phyloP scores from a whole-genome alignment of 2,329 filamentous ascomycete species.

The Cytospora piceicola region DNA sequence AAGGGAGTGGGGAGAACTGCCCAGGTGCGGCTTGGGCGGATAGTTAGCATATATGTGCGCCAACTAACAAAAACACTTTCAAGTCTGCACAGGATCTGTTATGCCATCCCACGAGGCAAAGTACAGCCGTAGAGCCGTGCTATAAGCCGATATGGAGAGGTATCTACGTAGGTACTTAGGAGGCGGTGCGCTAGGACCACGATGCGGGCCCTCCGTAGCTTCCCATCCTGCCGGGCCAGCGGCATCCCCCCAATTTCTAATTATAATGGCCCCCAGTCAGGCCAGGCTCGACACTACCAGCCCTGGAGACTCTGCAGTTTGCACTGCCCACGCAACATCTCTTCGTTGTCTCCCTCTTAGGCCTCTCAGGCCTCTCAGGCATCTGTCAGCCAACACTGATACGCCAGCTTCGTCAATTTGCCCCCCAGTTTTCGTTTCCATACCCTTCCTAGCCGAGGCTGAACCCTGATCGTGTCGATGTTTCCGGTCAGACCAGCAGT shows the following conservation, averaged over 20 bases:
- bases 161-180: neutral
- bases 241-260: slow-evolving; percentile 15
- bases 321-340: slow-evolving; percentile 3
- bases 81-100: neutral
- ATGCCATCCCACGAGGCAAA: neutral
- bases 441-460: slow-evolving; percentile 1
- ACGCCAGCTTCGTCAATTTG: neutral
- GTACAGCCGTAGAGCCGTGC: no score
- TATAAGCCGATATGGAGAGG: no score
- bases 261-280: slow-evolving; percentile 19
- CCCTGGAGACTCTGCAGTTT: neutral
- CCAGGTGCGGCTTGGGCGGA: neutral
- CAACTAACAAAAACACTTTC: neutral
- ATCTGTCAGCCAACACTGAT: neutral
- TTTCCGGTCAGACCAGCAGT: neutral
- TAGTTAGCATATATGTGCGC: neutral
- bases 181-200: neutral
- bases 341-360: slow-evolving; percentile 8
- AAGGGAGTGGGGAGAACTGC: neutral
- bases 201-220: neutral
- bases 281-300: neutral
- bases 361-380: no score
- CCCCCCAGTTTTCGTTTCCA: slow-evolving; percentile 1
- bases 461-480: neutral
- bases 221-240: neutral